Base-by-base conservation (phyloP, 108 stramenopile species). In the Epipyxis sp. region DNA sequence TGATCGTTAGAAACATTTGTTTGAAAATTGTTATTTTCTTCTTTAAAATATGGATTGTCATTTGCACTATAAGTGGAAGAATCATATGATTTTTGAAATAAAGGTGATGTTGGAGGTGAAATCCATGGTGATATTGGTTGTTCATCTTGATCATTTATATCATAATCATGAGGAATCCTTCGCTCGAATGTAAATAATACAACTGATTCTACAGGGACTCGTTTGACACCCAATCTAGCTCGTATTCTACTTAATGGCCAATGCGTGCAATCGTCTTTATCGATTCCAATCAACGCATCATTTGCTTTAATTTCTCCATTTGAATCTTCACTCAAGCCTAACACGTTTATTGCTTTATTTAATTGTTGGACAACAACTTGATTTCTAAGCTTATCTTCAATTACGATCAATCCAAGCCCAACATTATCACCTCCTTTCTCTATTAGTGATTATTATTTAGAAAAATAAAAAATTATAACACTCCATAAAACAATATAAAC, bases 281-380 rank as follows among this genome's bases (percentile, higher is more conserved):
- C 71, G 20, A 74, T 74, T 16, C 41, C 71, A 27, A 74, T 57
- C 32, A 74, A 32, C 50, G 50, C 71, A 74, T 74, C 71, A 6
- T 42, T 42, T 29, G 32, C 10, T 10, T 42, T 37, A 37, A 74
- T 74, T 39, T 74, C 71, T 16, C 71, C 71, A 6, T 34, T 10
- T 6, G 13, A 13, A 10, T 74, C 71, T 29, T 29, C 71, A 37
- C 41, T 42, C 6, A 74, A 42, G 46, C 6, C 6, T 10, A 27
- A 42, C 27, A 74, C 20, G 13, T 42, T 37, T 10, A 39, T 74
- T 16, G 3, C 35, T 42, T 74, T 37, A 10, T 74, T 3, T 10
- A 74, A 13, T 6, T 3, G 25, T 37, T 27, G 37, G 27, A 74
- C 71, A 29, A 57, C 25, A 6, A 74, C 10, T 30, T 57, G 71